Conservation (phyloP, 2,329 filamentous ascomycete genomes). For the Venturia pyrina region DNA sequence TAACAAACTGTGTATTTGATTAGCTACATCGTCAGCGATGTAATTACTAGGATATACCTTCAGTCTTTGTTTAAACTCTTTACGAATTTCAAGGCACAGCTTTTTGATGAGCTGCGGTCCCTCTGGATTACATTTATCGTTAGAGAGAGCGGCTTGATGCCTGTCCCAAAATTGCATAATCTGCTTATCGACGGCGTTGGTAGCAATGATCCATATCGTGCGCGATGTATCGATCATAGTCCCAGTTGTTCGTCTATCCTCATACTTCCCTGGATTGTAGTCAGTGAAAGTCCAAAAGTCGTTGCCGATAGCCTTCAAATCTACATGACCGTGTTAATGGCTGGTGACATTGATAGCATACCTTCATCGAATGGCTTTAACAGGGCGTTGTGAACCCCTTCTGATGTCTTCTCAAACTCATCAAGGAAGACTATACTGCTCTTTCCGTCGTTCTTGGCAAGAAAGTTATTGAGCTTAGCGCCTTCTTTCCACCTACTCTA, state of each 20-base stretch:
- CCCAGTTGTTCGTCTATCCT: conserved; percentile 27
- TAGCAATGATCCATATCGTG: conserved; percentile 41
- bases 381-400: conserved; percentile 32
- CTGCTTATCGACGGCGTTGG: conserved; percentile 31
- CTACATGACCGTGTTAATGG: no score
- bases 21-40: neutral
- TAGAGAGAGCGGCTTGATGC: conserved; percentile 18
- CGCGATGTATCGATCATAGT: no score
- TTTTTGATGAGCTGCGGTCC: conserved; percentile 16
- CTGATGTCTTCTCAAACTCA: conserved; percentile 40
- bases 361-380: conserved; percentile 37
- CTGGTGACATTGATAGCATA: conserved; percentile 14
- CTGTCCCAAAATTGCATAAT: conserved; percentile 32
- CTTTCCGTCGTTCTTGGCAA: conserved; percentile 26
- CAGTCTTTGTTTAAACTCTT: conserved; percentile 18
- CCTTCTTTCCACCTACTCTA: conserved; percentile 28
- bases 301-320: no score
- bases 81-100: conserved; percentile 19
- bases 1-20: conserved; percentile 13
- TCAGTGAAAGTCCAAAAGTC: no score
- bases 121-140: conserved; percentile 9
- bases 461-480: conserved; percentile 38
- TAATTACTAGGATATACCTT: conserved; percentile 14
- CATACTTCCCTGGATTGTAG: conserved; percentile 21
- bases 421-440: conserved; percentile 39